phyloP scores from a whole-genome alignment of 805 yeast genomes.

The Wickerhamomyces xylosicus region DNA sequence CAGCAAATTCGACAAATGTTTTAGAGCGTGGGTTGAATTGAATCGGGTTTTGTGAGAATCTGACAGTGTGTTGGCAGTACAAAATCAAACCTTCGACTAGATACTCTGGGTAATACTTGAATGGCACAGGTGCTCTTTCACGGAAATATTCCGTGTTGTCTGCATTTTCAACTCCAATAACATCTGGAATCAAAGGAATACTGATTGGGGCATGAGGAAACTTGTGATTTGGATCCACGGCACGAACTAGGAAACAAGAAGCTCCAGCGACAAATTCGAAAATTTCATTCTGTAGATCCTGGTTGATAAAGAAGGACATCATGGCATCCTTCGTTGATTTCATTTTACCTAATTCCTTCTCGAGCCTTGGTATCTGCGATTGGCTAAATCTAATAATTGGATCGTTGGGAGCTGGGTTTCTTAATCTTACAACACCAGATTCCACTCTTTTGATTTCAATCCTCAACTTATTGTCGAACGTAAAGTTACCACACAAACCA shows the following conservation, averaged over 20 bases:
- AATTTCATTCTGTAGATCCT: conserved; percentile 48
- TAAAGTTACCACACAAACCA: conserved; percentile 75
- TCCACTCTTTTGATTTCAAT: conserved; percentile 39
- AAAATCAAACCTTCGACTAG: conserved; percentile 73
- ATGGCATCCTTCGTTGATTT: conserved; percentile 45
- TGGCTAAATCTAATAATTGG: conserved; percentile 21
- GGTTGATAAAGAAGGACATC: conserved; percentile 50
- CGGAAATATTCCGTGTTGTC: conserved; percentile 69
- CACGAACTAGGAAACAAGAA: conserved; percentile 56
- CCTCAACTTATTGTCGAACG: conserved; percentile 43
- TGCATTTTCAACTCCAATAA: conserved; percentile 51
- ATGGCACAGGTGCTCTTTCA: conserved; percentile 58
- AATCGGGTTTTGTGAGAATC: conserved; percentile 48
- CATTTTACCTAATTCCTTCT: conserved; percentile 26
- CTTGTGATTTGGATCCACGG: conserved; percentile 60
- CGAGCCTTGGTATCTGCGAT: conserved; percentile 40
- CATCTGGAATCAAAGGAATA: conserved; percentile 52
- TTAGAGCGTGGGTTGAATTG: conserved; percentile 40
- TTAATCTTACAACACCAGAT: conserved; percentile 23
- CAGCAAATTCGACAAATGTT: conserved; percentile 58
- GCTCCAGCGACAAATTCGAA: conserved; percentile 75
- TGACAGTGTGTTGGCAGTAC: conserved; percentile 53
- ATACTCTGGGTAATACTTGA: conserved; percentile 80
- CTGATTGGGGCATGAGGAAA: conserved; percentile 43
- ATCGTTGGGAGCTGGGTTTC: conserved; percentile 6